Evolutionary conservation across 805 yeast species (phyloP), one percentile per base, ranked within the genome.

Genomic region (Metschnikowia koreensis): DNA sequence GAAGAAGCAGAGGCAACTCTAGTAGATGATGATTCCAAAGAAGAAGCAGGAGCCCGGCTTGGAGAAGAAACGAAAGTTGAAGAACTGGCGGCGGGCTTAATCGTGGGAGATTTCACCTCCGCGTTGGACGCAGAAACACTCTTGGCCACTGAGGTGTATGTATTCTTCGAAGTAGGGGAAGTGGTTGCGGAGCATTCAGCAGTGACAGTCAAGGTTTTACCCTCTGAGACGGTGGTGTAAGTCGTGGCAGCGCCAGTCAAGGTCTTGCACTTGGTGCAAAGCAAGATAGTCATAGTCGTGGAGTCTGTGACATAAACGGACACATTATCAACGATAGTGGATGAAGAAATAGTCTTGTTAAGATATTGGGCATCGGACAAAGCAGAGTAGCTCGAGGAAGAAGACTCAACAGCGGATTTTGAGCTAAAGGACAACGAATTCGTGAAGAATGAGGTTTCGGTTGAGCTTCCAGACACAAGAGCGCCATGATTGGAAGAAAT

Each of bases 231-330:
- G 7, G 58, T 47, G 16, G 60, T 50, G 44, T 50, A 54, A 15
- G 57, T 48, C 6, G 58, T 52, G 33, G 50, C 15, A 2, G 47
- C 16, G 9, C 55, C 58, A 7, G 55, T 50, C 43, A 50, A 41
- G n/a, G 53, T 45, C 49, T 27, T 38, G 42, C 60, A 55, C 39
- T 41, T 47, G 40, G 54, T 50, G 45, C 60, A 56, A 16, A 56
- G 33, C 36, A 56, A 50, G 38, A 48, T 48, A 26, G 48, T 54
- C 33, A 40, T 16, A 12, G 60, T 56, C 26, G 12, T 34, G 10
- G 41, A 41, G 50, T 52, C 31, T n/a, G 56, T 50, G 3, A 50
- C 51, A 15, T 42, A 33, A 4, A 44, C 48, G 7, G 53, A 47
- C 12, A 44, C 49, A 10, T 53, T 47, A 46, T 52, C 54, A 26